A percentile compares a stretch with the other conserved stretches of the same genome.
phyloP scores from a whole-genome alignment of 441 rosid species.

The Corymbia calophylla region DNA sequence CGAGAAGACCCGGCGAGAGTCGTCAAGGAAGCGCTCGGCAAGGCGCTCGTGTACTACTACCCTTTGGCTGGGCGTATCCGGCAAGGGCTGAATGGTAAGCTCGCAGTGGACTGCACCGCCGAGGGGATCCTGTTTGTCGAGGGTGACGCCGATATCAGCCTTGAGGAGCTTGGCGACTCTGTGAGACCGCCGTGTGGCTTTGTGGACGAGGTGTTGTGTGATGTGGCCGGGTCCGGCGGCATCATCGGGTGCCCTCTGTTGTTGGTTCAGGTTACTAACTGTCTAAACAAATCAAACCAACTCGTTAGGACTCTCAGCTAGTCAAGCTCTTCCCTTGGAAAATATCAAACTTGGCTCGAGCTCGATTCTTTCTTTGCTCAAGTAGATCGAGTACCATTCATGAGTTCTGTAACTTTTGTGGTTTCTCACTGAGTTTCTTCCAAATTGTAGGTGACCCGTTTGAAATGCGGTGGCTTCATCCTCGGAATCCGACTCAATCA shows the following conservation, averaged over 20 bases:
- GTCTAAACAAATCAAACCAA: too few species aligned
- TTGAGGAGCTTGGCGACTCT: background rate
- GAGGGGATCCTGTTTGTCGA: background rate
- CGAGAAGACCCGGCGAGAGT: background rate
- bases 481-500: background rate
- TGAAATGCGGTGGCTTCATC: background rate
- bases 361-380: too few species aligned
- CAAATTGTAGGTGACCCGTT: background rate
- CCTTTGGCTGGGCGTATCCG: background rate
- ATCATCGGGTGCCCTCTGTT: background rate
- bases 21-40: background rate
- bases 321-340: too few species aligned
- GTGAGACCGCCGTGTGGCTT: background rate
- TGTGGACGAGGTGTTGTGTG: background rate
- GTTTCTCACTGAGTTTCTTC: background rate
- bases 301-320: too few species aligned
- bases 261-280: background rate
- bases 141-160: background rate
- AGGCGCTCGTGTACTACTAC: background rate
- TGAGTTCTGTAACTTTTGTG: background rate
- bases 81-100: background rate
- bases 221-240: background rate
- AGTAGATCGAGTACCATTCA: too few species aligned
- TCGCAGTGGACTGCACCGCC: background rate
- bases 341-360: too few species aligned